Base-by-base conservation (phyloP, 192 early-diverging fungal genomes). In the Coemansia sp. region DNA sequence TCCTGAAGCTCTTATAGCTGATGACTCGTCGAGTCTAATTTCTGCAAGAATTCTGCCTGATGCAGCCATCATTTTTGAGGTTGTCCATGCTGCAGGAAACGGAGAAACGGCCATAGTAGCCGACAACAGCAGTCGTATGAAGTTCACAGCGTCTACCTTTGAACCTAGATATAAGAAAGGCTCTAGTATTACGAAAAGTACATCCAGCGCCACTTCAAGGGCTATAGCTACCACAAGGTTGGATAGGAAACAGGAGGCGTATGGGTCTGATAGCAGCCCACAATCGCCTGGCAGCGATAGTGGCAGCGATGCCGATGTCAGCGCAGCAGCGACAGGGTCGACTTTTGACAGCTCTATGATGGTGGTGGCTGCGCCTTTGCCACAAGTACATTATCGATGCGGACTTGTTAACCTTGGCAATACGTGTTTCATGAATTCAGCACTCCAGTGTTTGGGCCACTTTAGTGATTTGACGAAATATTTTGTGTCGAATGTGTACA, bases 341-440 rank as follows among this genome's bases (percentile, higher is more conserved):
- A 16, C 25, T 3, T 23, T 28, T 9, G 42, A 13, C 53, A 43
- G 58, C 16, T 15, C 58, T 2, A 31, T 37, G 13, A 9, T 45
- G 58, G 33, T 55, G 26, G 57, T 30, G 8, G 59, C 64, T 18
- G 30, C 13, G 5, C 10, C 66, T 13, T 31, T 28, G 10, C 12
- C 68, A 8, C 64, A 64, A 3, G 64, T 43, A 30, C 75, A 77
- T 39, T 88, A 87, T 40, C 66, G 84, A 4, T 87, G 85, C 62
- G 93, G 93, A 3, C 82, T 95, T 53, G 75, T 73, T 45, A 95
- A 95, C 68, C 72, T 95, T n/a, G 93, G 93, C 9, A 95, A 95
- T 70, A 94, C 93, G 0, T 95, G 93, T 79, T 95, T 90, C 66
- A 95, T 95, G 93, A 94, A 93, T 77, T 90, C 90, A 7, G 92